These are phyloP conservation scores for Saksenaea vasiformis DNA, from an alignment of 371 early-diverging fungal genomes.

Conservation along the genomic window DNA sequence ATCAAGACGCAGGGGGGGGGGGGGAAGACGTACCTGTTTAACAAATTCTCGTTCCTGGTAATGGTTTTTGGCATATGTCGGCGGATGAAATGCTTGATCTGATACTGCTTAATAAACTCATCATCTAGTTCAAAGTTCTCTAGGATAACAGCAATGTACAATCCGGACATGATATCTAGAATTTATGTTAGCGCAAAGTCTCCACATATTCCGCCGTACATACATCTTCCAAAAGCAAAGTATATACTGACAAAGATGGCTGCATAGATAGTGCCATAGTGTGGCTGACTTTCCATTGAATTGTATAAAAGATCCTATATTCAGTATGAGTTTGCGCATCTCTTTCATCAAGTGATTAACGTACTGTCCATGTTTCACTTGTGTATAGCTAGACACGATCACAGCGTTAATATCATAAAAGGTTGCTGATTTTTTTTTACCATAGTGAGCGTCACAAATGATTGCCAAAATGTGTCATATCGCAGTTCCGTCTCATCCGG, in stretches of 20 bases:
- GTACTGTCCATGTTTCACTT: slow-evolving; percentile 62
- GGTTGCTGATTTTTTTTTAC: slow-evolving; percentile 20
- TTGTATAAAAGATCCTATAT: slow-evolving; percentile 48
- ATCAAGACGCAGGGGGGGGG: neutral
- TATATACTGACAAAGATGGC: slow-evolving; percentile 49
- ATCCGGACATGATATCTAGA: slow-evolving; percentile 59
- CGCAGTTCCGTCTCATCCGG: slow-evolving; percentile 27
- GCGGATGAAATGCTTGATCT: slow-evolving; percentile 58
- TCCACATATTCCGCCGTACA: slow-evolving; percentile 10
- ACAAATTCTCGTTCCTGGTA: slow-evolving; percentile 28
- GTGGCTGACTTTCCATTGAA: slow-evolving; percentile 53
- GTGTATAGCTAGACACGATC: slow-evolving; percentile 43
- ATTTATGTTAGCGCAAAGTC: neutral
- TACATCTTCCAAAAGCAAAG: slow-evolving; percentile 61
- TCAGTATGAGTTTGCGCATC: neutral
- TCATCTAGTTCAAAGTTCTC: slow-evolving; percentile 69
- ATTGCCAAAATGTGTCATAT: slow-evolving; percentile 51
- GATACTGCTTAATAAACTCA: slow-evolving; percentile 58
- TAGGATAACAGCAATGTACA: slow-evolving; percentile 66
- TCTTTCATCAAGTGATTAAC: neutral
- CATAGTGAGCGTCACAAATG: slow-evolving; percentile 51
- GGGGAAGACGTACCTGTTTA: slow-evolving; percentile 20
- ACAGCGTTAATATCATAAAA: neutral
- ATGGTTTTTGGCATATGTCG: slow-evolving; percentile 43
- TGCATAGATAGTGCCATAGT: slow-evolving; percentile 47